Evolutionary conservation across 2,329 filamentous ascomycete genomes (phyloP).

Genomic region (Stemphylium vesicarium): DNA sequence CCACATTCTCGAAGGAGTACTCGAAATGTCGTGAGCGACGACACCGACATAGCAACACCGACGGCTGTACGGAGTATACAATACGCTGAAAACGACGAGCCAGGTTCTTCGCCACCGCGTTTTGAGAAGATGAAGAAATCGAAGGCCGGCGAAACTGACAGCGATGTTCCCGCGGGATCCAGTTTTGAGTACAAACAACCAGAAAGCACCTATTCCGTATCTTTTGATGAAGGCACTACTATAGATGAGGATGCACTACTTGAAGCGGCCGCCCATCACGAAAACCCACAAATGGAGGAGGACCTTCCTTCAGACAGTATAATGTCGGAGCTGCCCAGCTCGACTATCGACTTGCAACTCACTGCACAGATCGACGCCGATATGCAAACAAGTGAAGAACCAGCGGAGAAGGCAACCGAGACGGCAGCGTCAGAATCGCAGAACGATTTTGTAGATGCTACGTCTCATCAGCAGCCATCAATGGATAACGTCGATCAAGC

Average conservation of each 20-base stretch:
- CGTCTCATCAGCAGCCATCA: slow-evolving; percentile 21
- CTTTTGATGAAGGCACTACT: slow-evolving; percentile 44
- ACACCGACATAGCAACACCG: slow-evolving; percentile 37
- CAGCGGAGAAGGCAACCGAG: slow-evolving; percentile 3
- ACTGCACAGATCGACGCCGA: slow-evolving; percentile 46
- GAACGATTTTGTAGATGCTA: slow-evolving; percentile 32
- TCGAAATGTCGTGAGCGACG: slow-evolving; percentile 34
- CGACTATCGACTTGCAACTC: slow-evolving; percentile 41
- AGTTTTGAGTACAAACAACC: slow-evolving; percentile 31
- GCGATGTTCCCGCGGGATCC: slow-evolving; percentile 19
- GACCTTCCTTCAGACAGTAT: slow-evolving; percentile 13
- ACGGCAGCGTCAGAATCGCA: slow-evolving; percentile 26
- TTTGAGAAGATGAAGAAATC: slow-evolving; percentile 23
- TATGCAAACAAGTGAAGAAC: slow-evolving; percentile 30
- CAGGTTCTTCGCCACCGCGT: slow-evolving; percentile 46
- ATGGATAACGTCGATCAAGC: slow-evolving; percentile 5
- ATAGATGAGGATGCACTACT: slow-evolving; percentile 37
- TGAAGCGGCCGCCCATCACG: slow-evolving; percentile 16
- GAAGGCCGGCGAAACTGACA: background rate
- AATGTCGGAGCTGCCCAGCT: slow-evolving; percentile 38
- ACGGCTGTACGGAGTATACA: slow-evolving; percentile 34
- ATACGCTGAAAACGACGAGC: slow-evolving; percentile 31
- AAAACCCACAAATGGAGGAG: slow-evolving; percentile 5
- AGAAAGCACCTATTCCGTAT: slow-evolving; percentile 22
- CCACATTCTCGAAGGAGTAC: slow-evolving; percentile 39